Conservation (phyloP, 176 grass and related monocot species). For the Stipa capillata region DNA sequence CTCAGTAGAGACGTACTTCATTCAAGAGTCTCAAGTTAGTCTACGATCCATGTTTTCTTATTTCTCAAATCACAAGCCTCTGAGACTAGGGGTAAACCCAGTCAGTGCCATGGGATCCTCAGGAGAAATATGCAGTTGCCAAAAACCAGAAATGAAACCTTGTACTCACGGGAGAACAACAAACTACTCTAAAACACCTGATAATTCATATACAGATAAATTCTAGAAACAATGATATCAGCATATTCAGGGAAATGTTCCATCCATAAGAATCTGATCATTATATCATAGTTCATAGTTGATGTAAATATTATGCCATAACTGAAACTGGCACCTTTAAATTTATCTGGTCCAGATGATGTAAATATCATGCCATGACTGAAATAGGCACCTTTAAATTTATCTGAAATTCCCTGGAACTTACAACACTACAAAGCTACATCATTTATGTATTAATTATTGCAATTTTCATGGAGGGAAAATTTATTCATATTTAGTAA, state of each 20-base stretch:
- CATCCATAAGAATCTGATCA: no score
- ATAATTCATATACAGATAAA: neutral
- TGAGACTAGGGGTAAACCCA: neutral
- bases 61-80: neutral
- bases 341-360: no score
- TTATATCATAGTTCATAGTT: no score
- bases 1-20: neutral
- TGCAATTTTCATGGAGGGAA: no score
- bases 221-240: neutral
- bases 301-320: no score
- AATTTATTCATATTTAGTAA: no score
- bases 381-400: neutral
- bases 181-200: neutral
- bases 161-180: neutral
- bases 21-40: neutral
- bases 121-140: neutral
- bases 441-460: neutral
- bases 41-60: neutral
- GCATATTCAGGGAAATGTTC: neutral
- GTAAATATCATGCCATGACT: neutral
- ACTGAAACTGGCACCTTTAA: no score
- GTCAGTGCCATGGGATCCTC: neutral
- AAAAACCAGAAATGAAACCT: neutral
- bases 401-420: conserved; percentile 7
- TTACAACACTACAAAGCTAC: neutral